Evolutionary conservation across 495 filamentous ascomycete species (phyloP).

Genomic region (Cladorrhinum samala): DNA sequence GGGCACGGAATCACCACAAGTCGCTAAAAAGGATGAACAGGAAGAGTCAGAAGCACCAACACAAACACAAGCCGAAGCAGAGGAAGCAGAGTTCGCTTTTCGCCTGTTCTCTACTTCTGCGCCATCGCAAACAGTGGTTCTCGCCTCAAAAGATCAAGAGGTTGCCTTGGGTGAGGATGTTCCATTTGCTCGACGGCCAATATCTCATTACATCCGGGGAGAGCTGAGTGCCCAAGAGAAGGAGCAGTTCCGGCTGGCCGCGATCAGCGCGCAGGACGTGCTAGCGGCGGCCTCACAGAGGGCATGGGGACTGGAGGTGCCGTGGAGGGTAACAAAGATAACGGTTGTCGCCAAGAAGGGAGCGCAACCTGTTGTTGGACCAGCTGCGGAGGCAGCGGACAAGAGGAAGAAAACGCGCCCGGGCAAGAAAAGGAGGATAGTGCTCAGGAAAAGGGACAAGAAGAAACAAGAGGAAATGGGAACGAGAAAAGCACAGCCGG

Average conservation of each 20-base stretch:
- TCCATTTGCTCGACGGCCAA: constrained; percentile 26
- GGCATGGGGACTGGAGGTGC: constrained; percentile 48
- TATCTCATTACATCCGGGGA: constrained; percentile 40
- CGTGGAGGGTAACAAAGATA: constrained; percentile 48
- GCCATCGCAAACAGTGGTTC: constrained; percentile 30
- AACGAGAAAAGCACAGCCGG: constrained; percentile 22
- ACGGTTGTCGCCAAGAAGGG: constrained; percentile 9
- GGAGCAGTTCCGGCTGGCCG: constrained; percentile 29
- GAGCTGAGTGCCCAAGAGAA: constrained; percentile 26
- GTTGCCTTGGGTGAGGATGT: constrained; percentile 34
- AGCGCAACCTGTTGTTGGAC: not conserved
- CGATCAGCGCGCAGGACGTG: constrained; percentile 43
- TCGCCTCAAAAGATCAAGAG: constrained; percentile 22
- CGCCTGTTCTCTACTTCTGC: constrained; percentile 45
- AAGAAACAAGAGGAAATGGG: constrained; percentile 25
- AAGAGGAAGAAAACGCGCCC: constrained; percentile 38
- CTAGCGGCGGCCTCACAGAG: constrained; percentile 31
- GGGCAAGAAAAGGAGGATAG: constrained; percentile 50
- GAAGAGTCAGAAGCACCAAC: constrained; percentile 7
- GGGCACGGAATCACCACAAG: too few relatives aligned
- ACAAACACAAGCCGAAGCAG: constrained; percentile 12
- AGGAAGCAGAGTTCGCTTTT: constrained; percentile 44
- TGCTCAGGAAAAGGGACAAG: constrained; percentile 34
- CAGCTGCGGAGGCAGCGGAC: not conserved
- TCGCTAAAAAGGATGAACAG: constrained; percentile 4